Base-by-base conservation (phyloP, 345 rosid genomes). In the Lenwebbia sp. region DNA sequence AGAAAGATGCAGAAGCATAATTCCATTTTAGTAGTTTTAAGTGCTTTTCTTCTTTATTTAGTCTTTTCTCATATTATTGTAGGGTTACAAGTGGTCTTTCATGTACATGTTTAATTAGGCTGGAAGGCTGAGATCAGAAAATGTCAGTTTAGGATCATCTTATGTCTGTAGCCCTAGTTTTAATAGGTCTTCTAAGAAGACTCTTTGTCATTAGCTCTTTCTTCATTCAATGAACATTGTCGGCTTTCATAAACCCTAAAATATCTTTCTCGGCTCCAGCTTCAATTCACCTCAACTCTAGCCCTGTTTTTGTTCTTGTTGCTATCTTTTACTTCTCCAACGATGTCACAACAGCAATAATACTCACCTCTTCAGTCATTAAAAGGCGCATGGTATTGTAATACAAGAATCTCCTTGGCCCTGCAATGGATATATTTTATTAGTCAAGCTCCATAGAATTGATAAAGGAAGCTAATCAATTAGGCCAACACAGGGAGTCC, bases 371-470 rank as follows among this genome's bases (percentile, higher is more conserved):
- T 92, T 97, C 98, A 19, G 93, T 96, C 78, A 81, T 54, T 74
- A 97, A 87, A 89, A 92, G 89, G 9, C 93, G 98, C 90, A 92
- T 4, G 40, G 95, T 88, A 81, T 85, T 95, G 95, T 94, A 91
- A 88, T 95, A 96, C 87, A 97, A 86, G 88, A 94, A 88, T 70
- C 92, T 92, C 90, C 99, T 93, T 9, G 99, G 96, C 90, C 93
- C 99, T 97, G 93, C 89, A 89, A 40, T 28, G 37, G 60, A 87
- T 37, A 1, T 70, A 37, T 37, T 37, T 37, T 70, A 70, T 70
- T 70, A 70, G 47, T 70, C 81, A 37, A 21, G 26, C 47, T 70
- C 81, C 0, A 2, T 70, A 70, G 47, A 70, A 37, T 70, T 70
- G 81, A 70, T 70, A 4, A 19, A 70, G 47, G 0, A 70, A 70